These are phyloP conservation scores for Rhodocollybia butyracea DNA, from an alignment of 768 basidiomycete species.

Conservation along the genomic window DNA sequence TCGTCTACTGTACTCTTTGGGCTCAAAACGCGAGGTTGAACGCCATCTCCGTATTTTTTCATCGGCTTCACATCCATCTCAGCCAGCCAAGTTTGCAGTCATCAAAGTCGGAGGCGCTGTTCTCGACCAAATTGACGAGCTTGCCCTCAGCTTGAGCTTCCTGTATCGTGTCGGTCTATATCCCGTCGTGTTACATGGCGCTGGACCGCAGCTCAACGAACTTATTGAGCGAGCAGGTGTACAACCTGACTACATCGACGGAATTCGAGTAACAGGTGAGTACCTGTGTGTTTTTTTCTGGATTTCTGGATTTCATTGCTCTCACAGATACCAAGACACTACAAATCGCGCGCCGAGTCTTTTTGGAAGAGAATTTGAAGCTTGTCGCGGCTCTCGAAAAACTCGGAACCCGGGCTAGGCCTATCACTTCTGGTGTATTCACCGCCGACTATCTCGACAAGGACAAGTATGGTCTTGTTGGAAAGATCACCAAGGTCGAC, in stretches of 20 bases:
- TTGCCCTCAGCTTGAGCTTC: conserved; percentile 94
- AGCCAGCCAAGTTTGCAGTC: conserved; percentile 94
- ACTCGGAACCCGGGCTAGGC: conserved; percentile 94
- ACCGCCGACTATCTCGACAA: conserved; percentile 95
- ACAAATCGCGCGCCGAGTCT: conserved; percentile 90
- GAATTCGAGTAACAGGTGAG: conserved; percentile 91
- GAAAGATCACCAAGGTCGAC: conserved; percentile 92
- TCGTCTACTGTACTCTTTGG: conserved; percentile 93
- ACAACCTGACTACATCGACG: conserved; percentile 95
- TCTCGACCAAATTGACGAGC: conserved; percentile 86
- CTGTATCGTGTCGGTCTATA: conserved; percentile 97
- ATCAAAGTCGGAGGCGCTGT: conserved; percentile 98
- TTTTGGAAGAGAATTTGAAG: conserved; percentile 95
- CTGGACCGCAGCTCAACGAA: conserved; percentile 91
- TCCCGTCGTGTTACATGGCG: conserved; percentile 95
- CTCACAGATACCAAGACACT: conserved; percentile 86
- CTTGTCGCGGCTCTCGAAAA: conserved; percentile 91
- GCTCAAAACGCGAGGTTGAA: conserved; percentile 96
- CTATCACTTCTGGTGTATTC: conserved; percentile 97
- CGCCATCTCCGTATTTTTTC: conserved; percentile 98
- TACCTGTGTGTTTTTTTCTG: conserved; percentile 20
- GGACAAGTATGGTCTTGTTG: conserved; percentile 92
- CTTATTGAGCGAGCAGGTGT: conserved; percentile 92
- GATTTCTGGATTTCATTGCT: neutral
- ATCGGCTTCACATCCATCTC: conserved; percentile 83